Evolutionary conservation across 2,329 filamentous ascomycete genomes (phyloP).

Genomic region (Aspergillus luchuensis): DNA sequence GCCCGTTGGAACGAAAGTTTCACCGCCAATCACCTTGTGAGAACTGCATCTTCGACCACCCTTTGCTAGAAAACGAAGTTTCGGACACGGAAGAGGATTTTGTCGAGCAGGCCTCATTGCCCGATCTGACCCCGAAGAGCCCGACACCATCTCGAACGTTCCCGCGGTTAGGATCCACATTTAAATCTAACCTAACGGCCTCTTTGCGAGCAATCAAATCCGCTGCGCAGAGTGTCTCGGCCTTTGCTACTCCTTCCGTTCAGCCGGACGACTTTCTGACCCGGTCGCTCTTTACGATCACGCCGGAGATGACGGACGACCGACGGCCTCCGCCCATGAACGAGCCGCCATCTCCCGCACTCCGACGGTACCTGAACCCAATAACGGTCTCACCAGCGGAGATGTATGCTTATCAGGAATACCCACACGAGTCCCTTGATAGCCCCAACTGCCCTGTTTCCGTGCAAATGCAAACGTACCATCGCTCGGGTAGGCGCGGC

Average conservation of each 20-base stretch:
- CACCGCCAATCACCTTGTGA: slow-evolving; percentile 55
- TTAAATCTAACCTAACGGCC: slow-evolving; percentile 66
- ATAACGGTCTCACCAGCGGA: slow-evolving; percentile 50
- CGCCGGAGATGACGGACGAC: slow-evolving; percentile 61
- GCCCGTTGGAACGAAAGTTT: slow-evolving; percentile 43
- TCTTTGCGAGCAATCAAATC: slow-evolving; percentile 64
- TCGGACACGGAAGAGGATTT: slow-evolving; percentile 24
- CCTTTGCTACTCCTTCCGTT: slow-evolving; percentile 55
- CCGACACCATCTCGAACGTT: slow-evolving; percentile 34
- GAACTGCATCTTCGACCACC: slow-evolving; percentile 60
- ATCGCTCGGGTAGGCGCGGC: slow-evolving; percentile 36
- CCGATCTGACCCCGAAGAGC: slow-evolving; percentile 19
- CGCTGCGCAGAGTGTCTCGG: slow-evolving; percentile 62
- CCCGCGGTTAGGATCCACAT: slow-evolving; percentile 51
- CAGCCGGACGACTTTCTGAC: slow-evolving; percentile 63
- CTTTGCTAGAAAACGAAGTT: slow-evolving; percentile 50
- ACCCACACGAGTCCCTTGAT: slow-evolving; percentile 37
- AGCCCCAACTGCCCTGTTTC: slow-evolving; percentile 51
- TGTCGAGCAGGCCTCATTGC: slow-evolving; percentile 13
- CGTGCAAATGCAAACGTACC: slow-evolving; percentile 66
- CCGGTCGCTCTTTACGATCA: slow-evolving; percentile 58
- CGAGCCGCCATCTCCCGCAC: slow-evolving; percentile 57
- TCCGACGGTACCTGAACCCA: slow-evolving; percentile 64
- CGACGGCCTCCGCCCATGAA: slow-evolving; percentile 59
- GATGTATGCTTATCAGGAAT: slow-evolving; percentile 48